phyloP scores from a whole-genome alignment of 2,329 filamentous ascomycete genomes.

The Cylindrodendrum hubeiense region DNA sequence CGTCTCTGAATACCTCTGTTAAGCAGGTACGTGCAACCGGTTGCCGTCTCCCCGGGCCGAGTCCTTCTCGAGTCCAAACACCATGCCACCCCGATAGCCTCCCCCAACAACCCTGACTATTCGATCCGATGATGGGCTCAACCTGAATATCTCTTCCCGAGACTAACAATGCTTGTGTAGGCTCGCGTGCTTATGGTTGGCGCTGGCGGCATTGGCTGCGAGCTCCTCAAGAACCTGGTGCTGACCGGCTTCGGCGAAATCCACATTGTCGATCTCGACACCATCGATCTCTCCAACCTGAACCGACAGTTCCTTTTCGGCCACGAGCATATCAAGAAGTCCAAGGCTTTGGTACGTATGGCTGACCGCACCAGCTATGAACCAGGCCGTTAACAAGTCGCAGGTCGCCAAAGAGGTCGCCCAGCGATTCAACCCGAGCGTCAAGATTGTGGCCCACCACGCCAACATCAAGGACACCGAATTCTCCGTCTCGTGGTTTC shows the following conservation, averaged over 20 bases:
- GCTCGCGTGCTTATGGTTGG: constrained; percentile 93
- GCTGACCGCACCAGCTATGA: constrained; percentile 19
- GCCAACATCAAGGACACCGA: constrained; percentile 92
- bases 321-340: constrained; percentile 97
- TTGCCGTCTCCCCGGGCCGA: constrained; percentile 24
- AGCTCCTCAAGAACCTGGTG: constrained; percentile 95
- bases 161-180: constrained; percentile 59
- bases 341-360: constrained; percentile 84
- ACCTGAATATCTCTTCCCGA: not conserved
- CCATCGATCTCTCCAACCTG: constrained; percentile 96
- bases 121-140: not conserved
- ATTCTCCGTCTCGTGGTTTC: constrained; percentile 92
- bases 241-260: constrained; percentile 93
- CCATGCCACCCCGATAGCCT: constrained; percentile 6
- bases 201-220: constrained; percentile 96
- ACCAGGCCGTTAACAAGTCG: constrained; percentile 34
- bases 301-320: constrained; percentile 98
- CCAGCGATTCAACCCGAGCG: constrained; percentile 87
- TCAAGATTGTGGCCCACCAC: constrained; percentile 89
- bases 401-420: constrained; percentile 95
- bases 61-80: constrained; percentile 17
- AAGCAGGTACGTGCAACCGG: constrained; percentile 70
- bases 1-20: constrained; percentile 71
- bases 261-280: constrained; percentile 96
- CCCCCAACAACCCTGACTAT: constrained; percentile 4